Evolutionary conservation across 2,329 filamentous ascomycete species (phyloP).

Genomic region (Penicillium sp.): DNA sequence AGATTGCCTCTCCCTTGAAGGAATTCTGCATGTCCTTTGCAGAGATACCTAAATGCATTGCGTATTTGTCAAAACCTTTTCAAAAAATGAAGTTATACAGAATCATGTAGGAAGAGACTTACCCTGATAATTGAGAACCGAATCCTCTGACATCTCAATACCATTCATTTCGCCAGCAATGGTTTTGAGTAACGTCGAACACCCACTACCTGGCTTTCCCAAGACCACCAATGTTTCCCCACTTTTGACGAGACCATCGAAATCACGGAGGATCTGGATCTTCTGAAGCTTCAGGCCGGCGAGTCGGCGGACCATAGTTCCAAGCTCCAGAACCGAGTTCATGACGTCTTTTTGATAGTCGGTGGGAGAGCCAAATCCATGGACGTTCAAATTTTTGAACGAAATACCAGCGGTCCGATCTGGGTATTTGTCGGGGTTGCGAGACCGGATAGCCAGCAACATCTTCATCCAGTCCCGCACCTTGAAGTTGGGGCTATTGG

Average conservation of each 20-base stretch:
- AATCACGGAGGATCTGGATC: background rate
- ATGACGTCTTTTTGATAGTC: conserved; percentile 60
- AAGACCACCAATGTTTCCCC: conserved; percentile 1
- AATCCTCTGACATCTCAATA: conserved; percentile 57
- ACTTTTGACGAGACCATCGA: background rate
- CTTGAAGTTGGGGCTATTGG: conserved; percentile 17
- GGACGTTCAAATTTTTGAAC: conserved; percentile 57
- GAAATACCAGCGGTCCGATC: conserved; percentile 48
- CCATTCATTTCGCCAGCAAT: conserved; percentile 71
- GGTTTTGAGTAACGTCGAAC: conserved; percentile 71
- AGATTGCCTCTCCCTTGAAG: conserved; percentile 68
- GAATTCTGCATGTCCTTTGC: conserved; percentile 44
- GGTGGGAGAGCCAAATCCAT: conserved; percentile 56
- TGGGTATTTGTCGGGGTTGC: conserved; percentile 13
- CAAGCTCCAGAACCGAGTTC: conserved; percentile 41
- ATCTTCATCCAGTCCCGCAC: conserved; percentile 18
- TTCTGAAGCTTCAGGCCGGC: background rate
- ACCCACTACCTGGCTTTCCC: conserved; percentile 31
- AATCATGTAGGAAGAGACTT: background rate
- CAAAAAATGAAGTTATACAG: background rate
- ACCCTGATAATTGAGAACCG: conserved; percentile 67
- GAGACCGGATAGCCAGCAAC: conserved; percentile 16
- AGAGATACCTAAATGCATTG: conserved; percentile 55
- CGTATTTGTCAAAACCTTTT: conserved; percentile 44
- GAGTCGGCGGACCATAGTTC: background rate